phyloP scores from a whole-genome alignment of 257 asterid species.

The Solanum ahanhuiri region DNA sequence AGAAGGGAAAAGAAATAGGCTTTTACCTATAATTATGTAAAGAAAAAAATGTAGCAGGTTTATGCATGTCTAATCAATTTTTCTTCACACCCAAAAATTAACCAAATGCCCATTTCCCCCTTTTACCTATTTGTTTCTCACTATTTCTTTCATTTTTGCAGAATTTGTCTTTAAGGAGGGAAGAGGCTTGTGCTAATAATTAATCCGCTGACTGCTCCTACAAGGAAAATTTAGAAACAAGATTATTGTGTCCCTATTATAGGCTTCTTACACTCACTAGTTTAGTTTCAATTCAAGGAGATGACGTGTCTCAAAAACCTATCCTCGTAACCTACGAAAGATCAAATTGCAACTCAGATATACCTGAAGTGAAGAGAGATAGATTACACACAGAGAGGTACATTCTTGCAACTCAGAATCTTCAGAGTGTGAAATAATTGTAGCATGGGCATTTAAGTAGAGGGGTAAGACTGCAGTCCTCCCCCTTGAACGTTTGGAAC shows the following conservation, averaged over 20 bases:
- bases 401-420: neutral
- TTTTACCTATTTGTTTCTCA: neutral
- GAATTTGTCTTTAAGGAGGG: neutral
- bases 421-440: neutral
- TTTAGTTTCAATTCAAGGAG: neutral
- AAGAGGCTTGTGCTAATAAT: neutral
- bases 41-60: neutral
- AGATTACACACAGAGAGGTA: neutral
- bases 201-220: neutral
- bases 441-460: neutral
- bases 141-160: neutral
- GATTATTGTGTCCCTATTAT: neutral
- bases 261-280: neutral
- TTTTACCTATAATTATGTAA: neutral
- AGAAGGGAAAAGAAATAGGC: neutral
- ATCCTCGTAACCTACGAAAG: neutral
- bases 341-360: neutral
- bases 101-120: neutral
- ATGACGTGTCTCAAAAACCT: neutral
- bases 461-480: neutral
- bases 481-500: neutral
- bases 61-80: neutral
- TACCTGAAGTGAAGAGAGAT: neutral
- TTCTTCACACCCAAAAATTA: neutral
- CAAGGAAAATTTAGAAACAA: neutral